Conservation (phyloP, 2,329 filamentous ascomycete genomes). For the Fusarium irregulare region DNA sequence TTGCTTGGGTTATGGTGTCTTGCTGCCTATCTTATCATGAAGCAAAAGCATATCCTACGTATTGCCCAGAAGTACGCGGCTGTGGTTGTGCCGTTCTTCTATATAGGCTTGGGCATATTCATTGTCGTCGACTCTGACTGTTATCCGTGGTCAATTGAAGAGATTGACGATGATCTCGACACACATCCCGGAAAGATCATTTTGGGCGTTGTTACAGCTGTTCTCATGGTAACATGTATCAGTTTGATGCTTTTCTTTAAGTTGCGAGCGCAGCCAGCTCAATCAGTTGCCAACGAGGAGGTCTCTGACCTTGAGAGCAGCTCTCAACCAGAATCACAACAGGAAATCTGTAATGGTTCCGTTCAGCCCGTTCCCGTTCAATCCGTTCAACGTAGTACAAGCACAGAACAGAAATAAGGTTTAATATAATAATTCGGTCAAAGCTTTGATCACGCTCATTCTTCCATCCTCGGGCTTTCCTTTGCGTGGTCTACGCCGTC, state of each 20-base stretch:
- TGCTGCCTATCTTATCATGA: neutral
- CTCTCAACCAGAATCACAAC: neutral
- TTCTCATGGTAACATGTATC: neutral
- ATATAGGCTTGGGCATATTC: slow-evolving; percentile 1
- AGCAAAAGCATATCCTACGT: neutral
- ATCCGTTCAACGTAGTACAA: neutral
- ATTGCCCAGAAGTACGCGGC: neutral
- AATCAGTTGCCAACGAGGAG: neutral
- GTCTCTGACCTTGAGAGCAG: neutral
- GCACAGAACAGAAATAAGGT: neutral
- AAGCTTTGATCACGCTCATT: neutral
- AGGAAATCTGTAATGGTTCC: neutral
- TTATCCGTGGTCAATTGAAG: slow-evolving; percentile 2
- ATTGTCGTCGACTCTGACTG: slow-evolving; percentile 4
- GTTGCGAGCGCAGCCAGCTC: neutral
- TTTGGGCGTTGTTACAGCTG: neutral
- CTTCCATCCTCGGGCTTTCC: neutral
- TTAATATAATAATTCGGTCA: neutral
- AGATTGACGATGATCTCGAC: neutral
- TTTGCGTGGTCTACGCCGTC: neutral
- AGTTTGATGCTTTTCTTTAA: neutral
- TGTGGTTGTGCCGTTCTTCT: neutral
- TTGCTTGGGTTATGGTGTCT: neutral
- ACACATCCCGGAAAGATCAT: neutral
- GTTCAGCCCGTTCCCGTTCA: neutral